Base-by-base conservation (phyloP, 2,329 filamentous ascomycete genomes). In the Colletotrichum orbiculare region DNA sequence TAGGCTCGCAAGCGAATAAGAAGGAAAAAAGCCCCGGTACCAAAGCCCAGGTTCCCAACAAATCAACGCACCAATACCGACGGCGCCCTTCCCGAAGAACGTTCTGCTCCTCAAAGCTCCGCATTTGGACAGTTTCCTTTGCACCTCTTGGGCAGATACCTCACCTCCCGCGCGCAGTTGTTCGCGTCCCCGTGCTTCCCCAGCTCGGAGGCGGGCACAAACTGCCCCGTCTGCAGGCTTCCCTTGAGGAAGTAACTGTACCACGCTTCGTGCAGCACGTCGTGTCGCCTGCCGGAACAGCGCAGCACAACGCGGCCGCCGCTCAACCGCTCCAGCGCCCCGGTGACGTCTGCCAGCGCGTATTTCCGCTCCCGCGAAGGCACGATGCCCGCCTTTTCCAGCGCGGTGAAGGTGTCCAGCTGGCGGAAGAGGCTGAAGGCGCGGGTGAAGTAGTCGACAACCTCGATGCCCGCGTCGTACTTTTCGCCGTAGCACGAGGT, bases 401-500 rank as follows among this genome's bases (percentile, higher is more conserved):
- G 76, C 13, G 78, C 79, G 43, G 73, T 70, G 73, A 77, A 81
- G 15, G 80, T 81, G 71, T 82, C 80, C 39, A 82, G 74, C 67
- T 71, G 75, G 47, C 72, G 72, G 76, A 81, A 82, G 13, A 82
- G 75, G 9, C 72, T 72, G 45, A 79, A 76, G 9, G 79, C 79
- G n/a, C 78, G 76, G 15, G 71, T 69, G 66, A 82, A 82, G 74
- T 82, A 82, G 72, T 82, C 80, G 33, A 82, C 77, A 5, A 81
- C 80, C 67, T 81, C 79, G 45, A 78, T 34, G n/a, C 79, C 79
- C 0, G 77, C 68, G 7, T 54, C 67, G 73, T 82, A 79, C 71
- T 85, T 84, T 60, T 83, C 77, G 42, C 79, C 78, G 78, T 92
- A 92, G 81, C 90, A 92, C 17, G 78, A 72, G 0, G 89, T 85